phyloP scores from a whole-genome alignment of 345 rosid genomes.

The Aquilaria sinensis region DNA sequence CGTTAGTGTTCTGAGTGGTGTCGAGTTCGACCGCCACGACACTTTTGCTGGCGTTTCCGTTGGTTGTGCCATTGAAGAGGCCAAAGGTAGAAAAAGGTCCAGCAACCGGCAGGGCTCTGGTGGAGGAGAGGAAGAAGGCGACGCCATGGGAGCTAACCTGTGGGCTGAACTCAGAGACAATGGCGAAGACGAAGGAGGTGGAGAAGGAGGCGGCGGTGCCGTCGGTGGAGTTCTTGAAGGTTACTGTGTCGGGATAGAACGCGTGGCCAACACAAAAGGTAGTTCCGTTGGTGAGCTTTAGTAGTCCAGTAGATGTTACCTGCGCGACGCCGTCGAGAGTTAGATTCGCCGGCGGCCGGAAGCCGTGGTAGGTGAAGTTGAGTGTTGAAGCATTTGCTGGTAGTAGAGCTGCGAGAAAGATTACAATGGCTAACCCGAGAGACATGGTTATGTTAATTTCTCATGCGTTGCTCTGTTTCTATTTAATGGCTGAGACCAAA shows the following conservation, averaged over 20 bases:
- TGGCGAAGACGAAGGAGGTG: conserved; percentile 51
- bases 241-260: conserved; percentile 27
- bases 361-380: conserved; percentile 28
- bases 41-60: conserved; percentile 16
- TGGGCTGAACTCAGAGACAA: conserved; percentile 24
- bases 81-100: conserved; percentile 10
- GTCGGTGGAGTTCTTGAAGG: conserved; percentile 35
- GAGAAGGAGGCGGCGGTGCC: conserved; percentile 37
- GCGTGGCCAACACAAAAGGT: conserved; percentile 29
- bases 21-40: conserved; percentile 29
- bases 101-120: conserved; percentile 2
- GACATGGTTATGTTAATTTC: no score
- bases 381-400: conserved; percentile 5
- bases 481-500: no score
- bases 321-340: conserved; percentile 35
- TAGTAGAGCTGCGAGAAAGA: no score
- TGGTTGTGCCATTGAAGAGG: conserved; percentile 11
- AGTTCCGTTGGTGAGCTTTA: conserved; percentile 37
- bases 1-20: conserved; percentile 6
- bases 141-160: conserved; percentile 5
- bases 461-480: no score
- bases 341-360: conserved; percentile 19
- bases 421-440: no score
- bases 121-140: conserved; percentile 10
- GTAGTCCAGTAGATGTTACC: conserved; percentile 29